Percentiles rank a stretch among this genome's conserved stretches.
Conservation (phyloP, 176 grass and related monocot genomes). For the Carex littledalei region DNA sequence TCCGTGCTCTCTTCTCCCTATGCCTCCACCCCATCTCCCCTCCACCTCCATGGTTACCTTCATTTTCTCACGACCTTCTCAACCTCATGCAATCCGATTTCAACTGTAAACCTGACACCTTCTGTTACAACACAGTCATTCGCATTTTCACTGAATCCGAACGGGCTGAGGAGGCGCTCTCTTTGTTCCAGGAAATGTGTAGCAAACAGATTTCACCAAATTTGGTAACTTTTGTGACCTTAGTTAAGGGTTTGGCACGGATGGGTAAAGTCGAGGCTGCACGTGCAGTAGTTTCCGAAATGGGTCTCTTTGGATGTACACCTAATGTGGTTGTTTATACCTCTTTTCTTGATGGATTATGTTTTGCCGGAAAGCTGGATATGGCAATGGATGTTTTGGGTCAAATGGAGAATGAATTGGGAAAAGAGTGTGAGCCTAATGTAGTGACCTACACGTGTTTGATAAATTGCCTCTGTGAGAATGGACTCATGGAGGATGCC, state of each 20-base stretch:
- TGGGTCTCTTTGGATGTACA: slow-evolving; percentile 49
- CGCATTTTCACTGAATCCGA: slow-evolving; percentile 10
- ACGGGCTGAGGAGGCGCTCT: slow-evolving; percentile 20
- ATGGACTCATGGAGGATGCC: slow-evolving; percentile 32
- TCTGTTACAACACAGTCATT: slow-evolving; percentile 31
- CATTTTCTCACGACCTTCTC: slow-evolving; percentile 23
- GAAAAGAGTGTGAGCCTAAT: slow-evolving; percentile 38
- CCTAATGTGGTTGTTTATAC: slow-evolving; percentile 58
- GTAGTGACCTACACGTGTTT: slow-evolving; percentile 83
- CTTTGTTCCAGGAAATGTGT: slow-evolving; percentile 55
- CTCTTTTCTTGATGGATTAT: slow-evolving; percentile 58
- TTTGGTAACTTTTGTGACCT: slow-evolving; percentile 39
- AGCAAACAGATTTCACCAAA: slow-evolving; percentile 29
- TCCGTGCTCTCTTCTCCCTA: slow-evolving; percentile 33
- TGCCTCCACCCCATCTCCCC: slow-evolving; percentile 51
- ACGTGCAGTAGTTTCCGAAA: slow-evolving; percentile 44
- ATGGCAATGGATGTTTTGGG: slow-evolving; percentile 28
- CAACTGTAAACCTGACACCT: slow-evolving; percentile 28
- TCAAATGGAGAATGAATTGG: slow-evolving; percentile 53
- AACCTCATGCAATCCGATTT: slow-evolving; percentile 32
- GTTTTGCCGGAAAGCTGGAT: slow-evolving; percentile 33
- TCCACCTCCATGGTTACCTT: slow-evolving; percentile 15
- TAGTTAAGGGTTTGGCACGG: slow-evolving; percentile 47
- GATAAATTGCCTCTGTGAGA: slow-evolving; percentile 77
- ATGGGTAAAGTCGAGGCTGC: slow-evolving; percentile 41